Evolutionary conservation across 257 asterid genomes (phyloP).

Genomic region (Gentiana dahurica): DNA sequence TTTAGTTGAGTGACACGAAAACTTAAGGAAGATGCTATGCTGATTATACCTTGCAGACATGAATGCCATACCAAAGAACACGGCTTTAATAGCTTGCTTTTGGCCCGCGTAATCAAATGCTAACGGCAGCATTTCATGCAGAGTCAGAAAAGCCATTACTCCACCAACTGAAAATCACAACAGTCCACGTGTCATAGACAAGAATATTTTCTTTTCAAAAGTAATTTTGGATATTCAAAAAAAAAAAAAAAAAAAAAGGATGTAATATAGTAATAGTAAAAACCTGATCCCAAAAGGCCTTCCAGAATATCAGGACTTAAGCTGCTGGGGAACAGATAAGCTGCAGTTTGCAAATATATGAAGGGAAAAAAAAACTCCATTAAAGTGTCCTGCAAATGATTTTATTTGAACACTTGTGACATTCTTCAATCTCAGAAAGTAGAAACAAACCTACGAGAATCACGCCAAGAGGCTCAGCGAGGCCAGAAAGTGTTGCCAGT

Average conservation of each 20-base stretch:
- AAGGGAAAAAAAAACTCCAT: conserved; percentile 5
- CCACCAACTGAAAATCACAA: conserved; percentile 55
- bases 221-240: no score
- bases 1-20: neutral
- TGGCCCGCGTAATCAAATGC: conserved; percentile 95
- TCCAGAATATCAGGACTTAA: conserved; percentile 79
- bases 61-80: conserved; percentile 50
- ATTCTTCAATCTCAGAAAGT: conserved; percentile 1
- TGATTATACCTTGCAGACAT: conserved; percentile 39
- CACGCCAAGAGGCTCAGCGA: conserved; percentile 97
- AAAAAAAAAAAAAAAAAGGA: neutral
- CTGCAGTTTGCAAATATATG: conserved; percentile 28
- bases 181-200: neutral
- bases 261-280: neutral
- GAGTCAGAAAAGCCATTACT: conserved; percentile 77
- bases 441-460: conserved; percentile 74
- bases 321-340: conserved; percentile 86
- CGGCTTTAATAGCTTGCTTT: conserved; percentile 65
- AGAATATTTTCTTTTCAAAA: no score
- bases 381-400: conserved; percentile 5
- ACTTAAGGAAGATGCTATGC: neutral
- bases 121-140: conserved; percentile 94
- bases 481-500: conserved; percentile 91
- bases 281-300: conserved; percentile 95
- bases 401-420: neutral